Evolutionary conservation across 2,329 filamentous ascomycete species (phyloP).

Genomic region (Exophiala calicioides): DNA sequence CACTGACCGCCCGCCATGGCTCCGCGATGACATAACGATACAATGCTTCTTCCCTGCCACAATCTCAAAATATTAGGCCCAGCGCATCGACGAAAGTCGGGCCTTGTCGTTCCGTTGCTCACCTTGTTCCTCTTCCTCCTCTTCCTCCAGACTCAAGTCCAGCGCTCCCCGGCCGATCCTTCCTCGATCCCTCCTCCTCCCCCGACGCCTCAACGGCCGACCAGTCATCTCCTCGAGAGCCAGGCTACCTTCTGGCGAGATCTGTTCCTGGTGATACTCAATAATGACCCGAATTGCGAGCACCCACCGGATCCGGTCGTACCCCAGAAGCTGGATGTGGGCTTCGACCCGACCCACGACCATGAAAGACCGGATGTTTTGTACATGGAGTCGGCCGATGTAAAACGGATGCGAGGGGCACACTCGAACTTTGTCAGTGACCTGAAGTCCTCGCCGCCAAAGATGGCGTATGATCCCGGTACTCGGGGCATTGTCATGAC

Average conservation of each 20-base stretch:
- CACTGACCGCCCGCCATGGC: background rate
- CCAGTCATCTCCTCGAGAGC: slow-evolving; percentile 21
- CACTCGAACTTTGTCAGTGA: slow-evolving; percentile 45
- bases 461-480: slow-evolving; percentile 36
- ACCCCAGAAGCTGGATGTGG: slow-evolving; percentile 29
- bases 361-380: slow-evolving; percentile 41
- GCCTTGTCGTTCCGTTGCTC: slow-evolving; percentile 16
- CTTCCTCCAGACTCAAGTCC: slow-evolving; percentile 18
- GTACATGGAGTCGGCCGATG: slow-evolving; percentile 37
- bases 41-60: slow-evolving; percentile 13
- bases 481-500: slow-evolving; percentile 50
- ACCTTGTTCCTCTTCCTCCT: slow-evolving; percentile 20
- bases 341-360: slow-evolving; percentile 25
- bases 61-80: slow-evolving; percentile 4
- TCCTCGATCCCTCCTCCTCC: background rate
- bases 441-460: slow-evolving; percentile 24
- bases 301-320: slow-evolving; percentile 28
- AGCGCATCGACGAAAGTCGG: slow-evolving; percentile 22
- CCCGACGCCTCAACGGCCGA: background rate
- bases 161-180: slow-evolving; percentile 5
- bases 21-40: slow-evolving; percentile 3
- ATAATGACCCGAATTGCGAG: slow-evolving; percentile 30
- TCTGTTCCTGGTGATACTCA: slow-evolving; percentile 27
- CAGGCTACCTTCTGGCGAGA: slow-evolving; percentile 30
- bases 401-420: slow-evolving; percentile 40